phyloP scores from a whole-genome alignment of 2,329 filamentous ascomycete genomes.

The Graphium sp. region DNA sequence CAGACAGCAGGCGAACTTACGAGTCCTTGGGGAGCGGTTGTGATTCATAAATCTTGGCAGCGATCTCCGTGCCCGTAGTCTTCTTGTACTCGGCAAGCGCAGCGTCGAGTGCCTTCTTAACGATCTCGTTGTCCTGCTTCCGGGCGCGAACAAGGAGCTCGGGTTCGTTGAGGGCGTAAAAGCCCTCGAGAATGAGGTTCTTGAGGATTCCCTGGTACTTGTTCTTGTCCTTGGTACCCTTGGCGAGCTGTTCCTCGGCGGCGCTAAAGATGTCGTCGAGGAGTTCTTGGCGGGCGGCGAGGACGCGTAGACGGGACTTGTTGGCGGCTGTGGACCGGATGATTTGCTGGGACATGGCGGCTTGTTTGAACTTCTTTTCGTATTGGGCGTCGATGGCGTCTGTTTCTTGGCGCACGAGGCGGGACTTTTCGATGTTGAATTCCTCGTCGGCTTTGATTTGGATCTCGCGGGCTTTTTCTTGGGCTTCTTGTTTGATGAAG shows the following conservation, averaged over 20 bases:
- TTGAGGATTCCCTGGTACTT: conserved; percentile 66
- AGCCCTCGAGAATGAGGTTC: conserved; percentile 72
- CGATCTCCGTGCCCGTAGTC: conserved; percentile 50
- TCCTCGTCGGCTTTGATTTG: conserved; percentile 97
- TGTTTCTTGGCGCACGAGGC: conserved; percentile 91
- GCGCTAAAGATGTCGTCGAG: conserved; percentile 80
- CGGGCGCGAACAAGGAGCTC: conserved; percentile 59
- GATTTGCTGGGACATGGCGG: conserved; percentile 97
- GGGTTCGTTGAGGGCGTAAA: conserved; percentile 74
- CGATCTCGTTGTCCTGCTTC: conserved; percentile 59
- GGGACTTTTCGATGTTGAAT: conserved; percentile 97
- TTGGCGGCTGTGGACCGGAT: conserved; percentile 91
- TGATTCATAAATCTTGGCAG: conserved; percentile 59
- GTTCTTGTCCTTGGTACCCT: conserved; percentile 46
- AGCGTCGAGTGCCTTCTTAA: conserved; percentile 62
- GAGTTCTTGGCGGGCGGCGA: conserved; percentile 75
- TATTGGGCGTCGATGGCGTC: conserved; percentile 81
- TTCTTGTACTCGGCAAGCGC: conserved; percentile 76
- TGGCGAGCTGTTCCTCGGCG: conserved; percentile 53
- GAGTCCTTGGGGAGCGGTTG: conserved; percentile 65
- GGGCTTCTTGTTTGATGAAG: conserved; percentile 97
- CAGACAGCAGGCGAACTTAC: no score
- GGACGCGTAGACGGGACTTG: conserved; percentile 82
- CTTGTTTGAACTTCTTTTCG: conserved; percentile 99
- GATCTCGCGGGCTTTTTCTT: conserved; percentile 94